Evolutionary conservation across 345 rosid species (phyloP).

Genomic region (Salix caprea): DNA sequence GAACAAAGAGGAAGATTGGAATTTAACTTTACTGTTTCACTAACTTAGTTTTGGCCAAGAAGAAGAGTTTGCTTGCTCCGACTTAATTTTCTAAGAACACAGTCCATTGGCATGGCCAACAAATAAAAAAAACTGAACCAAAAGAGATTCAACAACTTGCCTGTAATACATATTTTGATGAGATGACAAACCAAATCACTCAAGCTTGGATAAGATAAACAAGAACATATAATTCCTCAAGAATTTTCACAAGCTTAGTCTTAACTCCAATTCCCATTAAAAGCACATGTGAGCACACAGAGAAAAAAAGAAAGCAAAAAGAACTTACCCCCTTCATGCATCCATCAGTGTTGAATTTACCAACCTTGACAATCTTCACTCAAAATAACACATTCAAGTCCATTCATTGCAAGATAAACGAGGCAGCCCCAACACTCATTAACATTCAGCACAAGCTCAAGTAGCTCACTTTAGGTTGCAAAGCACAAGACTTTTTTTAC

Average conservation of each 20-base stretch:
- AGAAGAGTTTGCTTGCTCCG: neutral
- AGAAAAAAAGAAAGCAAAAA: neutral
- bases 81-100: neutral
- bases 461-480: neutral
- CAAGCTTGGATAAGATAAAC: neutral
- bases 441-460: conserved; percentile 1
- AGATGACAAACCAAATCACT: neutral
- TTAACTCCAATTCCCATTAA: neutral
- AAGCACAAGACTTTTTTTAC: neutral
- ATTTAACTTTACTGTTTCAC: neutral
- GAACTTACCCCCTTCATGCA: neutral
- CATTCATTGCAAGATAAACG: neutral
- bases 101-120: neutral
- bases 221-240: neutral
- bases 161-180: neutral
- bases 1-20: neutral
- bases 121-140: too few species aligned
- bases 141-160: neutral
- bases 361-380: neutral
- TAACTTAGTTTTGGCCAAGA: neutral
- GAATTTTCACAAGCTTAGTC: neutral
- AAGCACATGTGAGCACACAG: neutral
- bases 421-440: neutral
- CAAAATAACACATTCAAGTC: neutral
- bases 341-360: too few species aligned